phyloP scores from a whole-genome alignment of 116 monocot species.

The Cymodocea nodosa region DNA sequence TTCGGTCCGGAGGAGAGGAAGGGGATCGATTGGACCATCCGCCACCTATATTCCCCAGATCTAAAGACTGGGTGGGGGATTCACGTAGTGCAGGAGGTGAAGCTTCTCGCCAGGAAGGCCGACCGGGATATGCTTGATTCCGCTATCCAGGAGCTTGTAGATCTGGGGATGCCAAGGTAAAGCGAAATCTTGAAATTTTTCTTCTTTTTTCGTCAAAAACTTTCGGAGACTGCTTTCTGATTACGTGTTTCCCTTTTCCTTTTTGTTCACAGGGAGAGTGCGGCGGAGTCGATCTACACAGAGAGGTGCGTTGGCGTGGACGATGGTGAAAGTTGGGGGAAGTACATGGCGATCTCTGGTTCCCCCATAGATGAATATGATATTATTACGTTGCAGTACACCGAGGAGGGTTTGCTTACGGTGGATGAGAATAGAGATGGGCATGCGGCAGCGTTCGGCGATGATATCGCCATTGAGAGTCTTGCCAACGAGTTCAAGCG shows the following conservation, averaged over 20 bases:
- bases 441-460: slow-evolving; percentile 82
- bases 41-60: slow-evolving; percentile 68
- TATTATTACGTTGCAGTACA: slow-evolving; percentile 80
- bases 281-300: slow-evolving; percentile 69
- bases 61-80: slow-evolving; percentile 77
- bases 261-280: slow-evolving; percentile 41
- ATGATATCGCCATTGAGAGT: slow-evolving; percentile 86
- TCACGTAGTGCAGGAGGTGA: slow-evolving; percentile 79
- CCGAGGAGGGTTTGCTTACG: slow-evolving; percentile 69
- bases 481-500: slow-evolving; percentile 78
- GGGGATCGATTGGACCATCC: slow-evolving; percentile 32
- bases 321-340: slow-evolving; percentile 68
- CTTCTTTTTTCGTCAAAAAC: neutral
- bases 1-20: slow-evolving; percentile 12
- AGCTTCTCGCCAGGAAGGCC: slow-evolving; percentile 54
- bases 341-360: slow-evolving; percentile 85
- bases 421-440: slow-evolving; percentile 79
- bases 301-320: slow-evolving; percentile 64
- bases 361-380: slow-evolving; percentile 63
- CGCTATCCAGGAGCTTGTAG: slow-evolving; percentile 63
- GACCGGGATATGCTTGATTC: slow-evolving; percentile 41
- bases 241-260: too few species aligned
- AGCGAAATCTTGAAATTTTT: neutral
- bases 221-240: too few species aligned
- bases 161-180: slow-evolving; percentile 72